Base-by-base conservation (phyloP, 129 eudicot species). In the Pseudognaphalium luteoalbum region DNA sequence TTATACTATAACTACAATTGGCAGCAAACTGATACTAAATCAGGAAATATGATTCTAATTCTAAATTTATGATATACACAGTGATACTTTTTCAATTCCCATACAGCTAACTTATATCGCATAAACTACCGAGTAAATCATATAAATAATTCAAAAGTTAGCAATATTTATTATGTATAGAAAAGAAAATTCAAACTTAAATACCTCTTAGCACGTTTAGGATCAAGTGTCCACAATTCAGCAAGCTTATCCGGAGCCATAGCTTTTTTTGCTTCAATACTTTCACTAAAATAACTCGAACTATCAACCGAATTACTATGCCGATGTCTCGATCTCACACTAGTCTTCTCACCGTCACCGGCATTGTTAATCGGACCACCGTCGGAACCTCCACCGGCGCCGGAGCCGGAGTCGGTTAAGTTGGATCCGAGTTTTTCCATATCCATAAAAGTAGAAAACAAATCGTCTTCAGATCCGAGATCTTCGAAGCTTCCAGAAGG, bases 231-330 rank as follows among this genome's bases (percentile, higher is more conserved):
- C 98, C 93, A 88, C 65, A 92, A 77, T 67, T 92, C 94, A 70
- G 94, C 98, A 59, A 92, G 88, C 83, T 92, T 86, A 65, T 87
- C 93, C 66, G 98, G 96, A 54, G 90, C 87, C 98, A 92, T 92
- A 14, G 98, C 96, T 79, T 92, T 92, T 92, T 92, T 92, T 33
- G 96, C 93, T 79, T 92, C 96, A 61, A 88, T 86, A 59, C 81
- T 81, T 69, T 89, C 91, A 32, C 79, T 72, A 8, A 85, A 83
- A 11, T 42, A 42, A 62, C 85, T 68, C 16, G 86, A 83, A 52
- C 89, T 81, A 67, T 92, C 97, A 34, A 89, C 84, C 2, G 97
- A 92, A 72, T 81, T 83, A 42, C 96, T 83, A 78, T 92, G 84
- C 71, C 91, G 79, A 68, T 85, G 96, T 28, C 88, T 78, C 21